Conservation (phyloP, 305 asterid genomes). For the Withania somnifera region DNA sequence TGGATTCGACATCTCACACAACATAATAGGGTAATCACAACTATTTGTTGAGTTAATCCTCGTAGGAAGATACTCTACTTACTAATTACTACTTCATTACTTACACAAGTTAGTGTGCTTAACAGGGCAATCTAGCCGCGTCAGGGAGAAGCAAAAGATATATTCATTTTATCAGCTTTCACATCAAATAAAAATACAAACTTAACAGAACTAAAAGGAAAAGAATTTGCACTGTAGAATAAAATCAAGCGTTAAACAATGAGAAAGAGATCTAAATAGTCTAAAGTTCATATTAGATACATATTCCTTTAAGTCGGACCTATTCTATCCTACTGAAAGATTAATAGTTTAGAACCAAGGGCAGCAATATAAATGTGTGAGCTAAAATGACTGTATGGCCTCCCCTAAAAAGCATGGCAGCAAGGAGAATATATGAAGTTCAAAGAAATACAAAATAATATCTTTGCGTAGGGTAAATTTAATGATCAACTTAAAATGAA, state of each 20-base stretch:
- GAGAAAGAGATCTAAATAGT: not conserved
- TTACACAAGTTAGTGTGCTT: not conserved
- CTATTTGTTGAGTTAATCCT: not conserved
- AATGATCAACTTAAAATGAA: not conserved
- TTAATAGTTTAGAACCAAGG: not conserved
- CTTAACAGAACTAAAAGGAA: not conserved
- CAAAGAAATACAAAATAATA: not conserved
- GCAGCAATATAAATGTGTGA: not conserved
- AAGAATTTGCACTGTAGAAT: not conserved
- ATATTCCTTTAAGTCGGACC: not conserved
- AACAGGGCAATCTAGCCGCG: not conserved
- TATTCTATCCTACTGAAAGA: not conserved
- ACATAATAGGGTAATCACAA: not conserved
- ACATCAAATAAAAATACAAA: not conserved
- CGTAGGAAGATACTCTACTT: not conserved
- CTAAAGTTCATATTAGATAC: not conserved
- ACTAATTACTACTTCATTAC: not conserved
- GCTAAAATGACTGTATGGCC: not conserved
- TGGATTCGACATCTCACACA: too few species aligned
- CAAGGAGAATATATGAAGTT: not conserved
- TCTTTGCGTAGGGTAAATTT: not conserved
- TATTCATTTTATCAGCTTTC: not conserved
- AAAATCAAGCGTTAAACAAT: not conserved
- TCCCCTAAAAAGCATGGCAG: not conserved
- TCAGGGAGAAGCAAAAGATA: not conserved